Evolutionary conservation across 169 alveolate genomes (phyloP).

Genomic region (Perkinsus chesapeaki): DNA sequence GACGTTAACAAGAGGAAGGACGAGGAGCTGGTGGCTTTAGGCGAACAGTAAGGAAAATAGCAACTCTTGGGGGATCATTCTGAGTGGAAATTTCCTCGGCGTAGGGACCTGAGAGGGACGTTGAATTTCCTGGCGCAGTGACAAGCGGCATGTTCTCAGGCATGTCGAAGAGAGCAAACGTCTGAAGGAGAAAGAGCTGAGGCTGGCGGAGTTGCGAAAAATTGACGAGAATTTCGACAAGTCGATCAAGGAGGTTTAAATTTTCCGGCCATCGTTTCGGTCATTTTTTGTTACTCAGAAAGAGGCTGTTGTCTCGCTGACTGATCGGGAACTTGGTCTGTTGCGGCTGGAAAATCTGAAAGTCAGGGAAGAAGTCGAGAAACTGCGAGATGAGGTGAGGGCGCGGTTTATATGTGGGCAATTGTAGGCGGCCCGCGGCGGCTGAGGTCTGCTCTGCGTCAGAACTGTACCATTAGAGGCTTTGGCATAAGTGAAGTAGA

Average conservation of each 20-base stretch:
- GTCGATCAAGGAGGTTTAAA: constrained; percentile 43
- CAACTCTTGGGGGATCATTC: not conserved
- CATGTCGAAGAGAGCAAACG: constrained; percentile 40
- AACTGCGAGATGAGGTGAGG: constrained; percentile 66
- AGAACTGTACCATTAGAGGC: too few species aligned
- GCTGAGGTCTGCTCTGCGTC: too few species aligned
- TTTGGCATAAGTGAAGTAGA: too few species aligned
- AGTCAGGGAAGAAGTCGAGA: constrained; percentile 42
- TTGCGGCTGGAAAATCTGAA: constrained; percentile 52
- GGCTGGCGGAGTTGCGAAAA: constrained; percentile 28
- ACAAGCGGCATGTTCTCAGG: not conserved
- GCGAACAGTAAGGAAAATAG: not conserved
- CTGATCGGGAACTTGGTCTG: constrained; percentile 53
- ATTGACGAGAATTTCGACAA: constrained; percentile 35
- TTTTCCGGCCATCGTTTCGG: not conserved
- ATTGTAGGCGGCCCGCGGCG: too few species aligned
- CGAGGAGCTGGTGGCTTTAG: not conserved
- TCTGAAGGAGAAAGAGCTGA: constrained; percentile 43
- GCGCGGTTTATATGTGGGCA: not conserved
- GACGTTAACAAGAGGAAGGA: not conserved
- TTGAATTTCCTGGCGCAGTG: not conserved
- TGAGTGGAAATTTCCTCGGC: not conserved
- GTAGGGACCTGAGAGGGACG: not conserved
- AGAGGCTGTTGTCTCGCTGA: constrained; percentile 49
- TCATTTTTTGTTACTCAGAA: not conserved